A percentile compares a stretch with the other conserved stretches of the same genome.
Conservation (phyloP, 2,329 filamentous ascomycete genomes). For the Leptosphaerulina australis region DNA sequence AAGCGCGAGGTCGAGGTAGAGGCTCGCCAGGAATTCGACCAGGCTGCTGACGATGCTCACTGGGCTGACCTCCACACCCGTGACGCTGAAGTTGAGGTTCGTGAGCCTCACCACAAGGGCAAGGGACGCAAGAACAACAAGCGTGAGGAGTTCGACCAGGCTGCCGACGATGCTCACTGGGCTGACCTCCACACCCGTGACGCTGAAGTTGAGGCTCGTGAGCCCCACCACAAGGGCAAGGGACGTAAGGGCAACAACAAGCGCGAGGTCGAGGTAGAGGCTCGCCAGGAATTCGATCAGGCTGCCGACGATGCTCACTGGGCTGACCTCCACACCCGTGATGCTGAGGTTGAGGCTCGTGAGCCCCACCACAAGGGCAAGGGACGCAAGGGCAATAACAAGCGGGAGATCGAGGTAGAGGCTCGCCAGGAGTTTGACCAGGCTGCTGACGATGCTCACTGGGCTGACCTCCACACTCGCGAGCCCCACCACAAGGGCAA, state of each 20-base stretch:
- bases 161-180: not conserved
- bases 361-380: slow-evolving; percentile 31
- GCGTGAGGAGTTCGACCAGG: slow-evolving; percentile 9
- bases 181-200: not conserved
- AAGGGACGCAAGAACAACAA: slow-evolving; percentile 5
- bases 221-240: slow-evolving; percentile 20
- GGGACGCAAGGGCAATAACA: slow-evolving; percentile 13
- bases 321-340: slow-evolving; percentile 15
- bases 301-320: slow-evolving; percentile 17
- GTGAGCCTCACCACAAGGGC: slow-evolving; percentile 24
- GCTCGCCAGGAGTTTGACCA: slow-evolving; percentile 7
- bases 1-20: slow-evolving; percentile 2
- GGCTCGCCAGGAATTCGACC: slow-evolving; percentile 12
- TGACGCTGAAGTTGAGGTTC: slow-evolving; percentile 9
- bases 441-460: slow-evolving; percentile 18
- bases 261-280: slow-evolving; percentile 14
- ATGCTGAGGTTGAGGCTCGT: slow-evolving; percentile 15
- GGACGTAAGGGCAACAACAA: slow-evolving; percentile 19
- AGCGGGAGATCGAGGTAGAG: not conserved
- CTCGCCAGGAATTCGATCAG: slow-evolving; percentile 13
- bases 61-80: slow-evolving; percentile 11
- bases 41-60: slow-evolving; percentile 18
- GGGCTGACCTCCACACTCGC: slow-evolving; percentile 19
- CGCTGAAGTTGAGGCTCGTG: not conserved
- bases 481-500: slow-evolving; percentile 18